Percentiles rank a stretch among this genome's conserved stretches.
Conservation (phyloP, 2,329 filamentous ascomycete species). For the Botrytis fragariae region DNA sequence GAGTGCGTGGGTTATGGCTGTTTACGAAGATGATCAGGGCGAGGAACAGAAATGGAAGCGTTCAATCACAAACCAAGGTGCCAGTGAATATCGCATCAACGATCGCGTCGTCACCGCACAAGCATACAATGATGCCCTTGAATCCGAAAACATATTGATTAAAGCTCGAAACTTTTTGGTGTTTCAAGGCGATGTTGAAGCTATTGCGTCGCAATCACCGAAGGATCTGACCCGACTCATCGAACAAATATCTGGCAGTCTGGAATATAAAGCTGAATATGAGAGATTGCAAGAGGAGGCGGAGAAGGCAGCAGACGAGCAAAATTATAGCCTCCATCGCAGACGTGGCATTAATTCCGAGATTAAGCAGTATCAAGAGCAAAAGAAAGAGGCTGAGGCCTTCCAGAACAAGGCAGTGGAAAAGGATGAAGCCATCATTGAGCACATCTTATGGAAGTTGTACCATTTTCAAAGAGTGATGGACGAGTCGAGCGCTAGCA, state of each 20-base stretch:
- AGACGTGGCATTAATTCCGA: constrained; percentile 95
- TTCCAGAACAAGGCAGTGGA: constrained; percentile 90
- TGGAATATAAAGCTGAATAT: constrained; percentile 93
- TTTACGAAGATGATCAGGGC: constrained; percentile 95
- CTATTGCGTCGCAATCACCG: constrained; percentile 91
- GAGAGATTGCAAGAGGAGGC: constrained; percentile 83
- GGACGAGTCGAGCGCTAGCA: constrained; percentile 85
- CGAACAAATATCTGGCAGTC: constrained; percentile 94
- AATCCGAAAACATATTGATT: constrained; percentile 94
- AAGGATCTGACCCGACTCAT: constrained; percentile 91
- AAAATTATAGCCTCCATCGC: constrained; percentile 82
- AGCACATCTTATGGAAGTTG: constrained; percentile 93
- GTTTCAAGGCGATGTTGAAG: constrained; percentile 97
- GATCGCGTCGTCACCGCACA: constrained; percentile 83
- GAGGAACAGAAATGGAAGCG: constrained; percentile 96
- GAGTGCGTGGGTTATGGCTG: constrained; percentile 98
- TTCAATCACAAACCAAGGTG: constrained; percentile 81
- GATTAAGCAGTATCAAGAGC: constrained; percentile 95
- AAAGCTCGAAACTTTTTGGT: constrained; percentile 97
- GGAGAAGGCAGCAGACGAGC: constrained; percentile 83
- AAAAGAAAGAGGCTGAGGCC: constrained; percentile 92
- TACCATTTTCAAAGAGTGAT: constrained; percentile 94
- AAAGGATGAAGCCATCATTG: constrained; percentile 85
- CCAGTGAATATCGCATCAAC: constrained; percentile 96
- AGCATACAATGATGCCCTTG: constrained; percentile 89